Conservation (phyloP, 1,284 basidiomycete genomes). For the Vanrija sp. region DNA sequence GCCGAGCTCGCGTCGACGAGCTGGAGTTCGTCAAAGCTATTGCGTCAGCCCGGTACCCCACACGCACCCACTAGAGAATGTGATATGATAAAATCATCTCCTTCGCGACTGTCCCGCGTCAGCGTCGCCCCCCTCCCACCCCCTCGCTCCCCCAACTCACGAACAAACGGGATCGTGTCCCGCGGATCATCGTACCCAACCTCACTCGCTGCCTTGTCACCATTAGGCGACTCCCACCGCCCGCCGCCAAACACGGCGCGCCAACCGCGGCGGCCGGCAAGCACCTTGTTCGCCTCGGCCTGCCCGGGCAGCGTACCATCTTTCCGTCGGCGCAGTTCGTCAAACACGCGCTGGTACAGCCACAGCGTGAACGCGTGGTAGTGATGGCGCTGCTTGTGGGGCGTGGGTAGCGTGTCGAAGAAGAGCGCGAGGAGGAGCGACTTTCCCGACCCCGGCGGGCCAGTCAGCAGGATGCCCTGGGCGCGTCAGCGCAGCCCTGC, state of each 20-base stretch:
- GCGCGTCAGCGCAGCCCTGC: background rate
- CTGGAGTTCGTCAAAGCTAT: constrained; percentile 65
- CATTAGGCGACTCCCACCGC: constrained; percentile 38
- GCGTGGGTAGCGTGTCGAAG: constrained; percentile 59
- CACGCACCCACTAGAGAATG: constrained; percentile 53
- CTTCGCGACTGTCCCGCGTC: constrained; percentile 40
- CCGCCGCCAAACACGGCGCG: constrained; percentile 50
- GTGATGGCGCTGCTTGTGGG: constrained; percentile 62
- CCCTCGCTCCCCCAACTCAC: constrained; percentile 22
- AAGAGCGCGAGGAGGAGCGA: constrained; percentile 66
- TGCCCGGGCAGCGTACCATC: constrained; percentile 14
- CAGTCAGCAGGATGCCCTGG: constrained; percentile 54
- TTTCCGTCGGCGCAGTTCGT: constrained; percentile 37
- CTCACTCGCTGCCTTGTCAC: constrained; percentile 14
- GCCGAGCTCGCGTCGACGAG: constrained; percentile 67
- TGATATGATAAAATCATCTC: constrained; percentile 50
- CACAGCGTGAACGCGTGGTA: constrained; percentile 66
- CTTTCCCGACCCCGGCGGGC: constrained; percentile 57
- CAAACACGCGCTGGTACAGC: constrained; percentile 59
- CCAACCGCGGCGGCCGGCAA: constrained; percentile 39
- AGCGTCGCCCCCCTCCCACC: constrained; percentile 1
- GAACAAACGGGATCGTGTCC: constrained; percentile 48
- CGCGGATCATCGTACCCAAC: constrained; percentile 28
- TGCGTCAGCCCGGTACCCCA: constrained; percentile 31
- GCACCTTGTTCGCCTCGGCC: constrained; percentile 50